Evolutionary conservation across 257 asterid genomes (phyloP).

Genomic region (Ajuga chamaepitys): DNA sequence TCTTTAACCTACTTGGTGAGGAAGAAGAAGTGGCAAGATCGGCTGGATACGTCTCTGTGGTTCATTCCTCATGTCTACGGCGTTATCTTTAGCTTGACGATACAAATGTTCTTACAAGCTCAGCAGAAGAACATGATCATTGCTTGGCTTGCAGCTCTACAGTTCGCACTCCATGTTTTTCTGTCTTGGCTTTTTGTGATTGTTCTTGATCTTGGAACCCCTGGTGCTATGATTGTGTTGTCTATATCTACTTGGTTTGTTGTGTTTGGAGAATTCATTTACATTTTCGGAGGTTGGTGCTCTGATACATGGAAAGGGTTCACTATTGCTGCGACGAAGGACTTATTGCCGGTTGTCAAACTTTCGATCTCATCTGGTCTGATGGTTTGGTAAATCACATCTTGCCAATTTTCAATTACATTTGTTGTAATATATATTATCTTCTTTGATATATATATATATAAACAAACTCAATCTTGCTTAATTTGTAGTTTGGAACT

Average conservation of each 20-base stretch:
- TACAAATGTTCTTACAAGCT: slow-evolving; percentile 25
- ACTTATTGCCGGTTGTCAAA: too few relatives aligned
- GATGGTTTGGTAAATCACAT: slow-evolving; percentile 10
- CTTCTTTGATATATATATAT: background rate
- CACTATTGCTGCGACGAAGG: too few relatives aligned
- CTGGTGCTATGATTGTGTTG: slow-evolving; percentile 18
- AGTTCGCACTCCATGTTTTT: background rate
- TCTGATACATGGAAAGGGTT: too few relatives aligned
- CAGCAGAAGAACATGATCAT: slow-evolving; percentile 18
- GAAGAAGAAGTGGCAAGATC: slow-evolving; percentile 3
- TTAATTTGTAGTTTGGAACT: slow-evolving; percentile 28
- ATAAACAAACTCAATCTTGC: too few relatives aligned
- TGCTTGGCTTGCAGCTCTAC: slow-evolving; percentile 16
- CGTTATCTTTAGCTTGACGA: background rate
- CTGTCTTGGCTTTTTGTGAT: slow-evolving; percentile 14
- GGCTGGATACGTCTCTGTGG: slow-evolving; percentile 19
- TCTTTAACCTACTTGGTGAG: slow-evolving; percentile 21
- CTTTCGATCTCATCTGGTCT: slow-evolving; percentile 8
- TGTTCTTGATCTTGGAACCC: background rate
- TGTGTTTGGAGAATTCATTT: slow-evolving; percentile 4
- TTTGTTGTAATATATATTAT: background rate
- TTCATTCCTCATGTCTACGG: slow-evolving; percentile 11
- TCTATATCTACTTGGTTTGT: slow-evolving; percentile 17
- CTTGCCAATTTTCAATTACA: too few relatives aligned
- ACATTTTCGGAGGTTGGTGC: too few relatives aligned